Conservation (phyloP, 2,329 filamentous ascomycete genomes). For the Penicillium concentricum region DNA sequence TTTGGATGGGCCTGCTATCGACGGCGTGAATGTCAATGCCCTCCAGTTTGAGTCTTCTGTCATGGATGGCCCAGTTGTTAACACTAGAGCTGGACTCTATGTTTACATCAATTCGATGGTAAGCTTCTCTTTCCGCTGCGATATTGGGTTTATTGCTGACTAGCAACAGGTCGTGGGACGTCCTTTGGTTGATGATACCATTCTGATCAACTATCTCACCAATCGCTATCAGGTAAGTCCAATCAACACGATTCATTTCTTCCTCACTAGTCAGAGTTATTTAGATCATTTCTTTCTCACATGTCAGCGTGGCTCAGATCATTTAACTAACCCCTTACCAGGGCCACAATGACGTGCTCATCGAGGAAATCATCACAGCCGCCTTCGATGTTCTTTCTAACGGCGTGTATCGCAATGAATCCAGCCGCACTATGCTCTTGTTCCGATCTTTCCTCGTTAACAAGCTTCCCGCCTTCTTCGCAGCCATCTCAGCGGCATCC, state of each 20-base stretch:
- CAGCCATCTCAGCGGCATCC: slow-evolving; percentile 56
- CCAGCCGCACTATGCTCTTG: slow-evolving; percentile 62
- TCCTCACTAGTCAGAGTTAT: not conserved
- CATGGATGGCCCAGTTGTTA: slow-evolving; percentile 67
- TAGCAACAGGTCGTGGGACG: slow-evolving; percentile 68
- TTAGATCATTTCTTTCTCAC: not conserved
- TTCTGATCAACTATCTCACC: slow-evolving; percentile 75
- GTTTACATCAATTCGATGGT: slow-evolving; percentile 81
- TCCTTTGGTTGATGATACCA: slow-evolving; percentile 77
- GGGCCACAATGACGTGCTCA: slow-evolving; percentile 73
- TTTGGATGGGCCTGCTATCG: slow-evolving; percentile 45
- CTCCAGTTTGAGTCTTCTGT: slow-evolving; percentile 56
- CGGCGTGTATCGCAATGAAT: slow-evolving; percentile 70
- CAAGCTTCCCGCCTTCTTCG: slow-evolving; percentile 63
- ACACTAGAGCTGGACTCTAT: slow-evolving; percentile 79
- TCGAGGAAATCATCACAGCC: slow-evolving; percentile 79
- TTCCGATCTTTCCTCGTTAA: slow-evolving; percentile 85
- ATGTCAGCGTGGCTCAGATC: not conserved
- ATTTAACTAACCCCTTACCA: slow-evolving; percentile 33
- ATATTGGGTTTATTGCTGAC: slow-evolving; percentile 31
- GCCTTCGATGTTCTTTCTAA: slow-evolving; percentile 90
- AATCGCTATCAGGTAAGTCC: slow-evolving; percentile 73
- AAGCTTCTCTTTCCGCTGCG: slow-evolving; percentile 11
- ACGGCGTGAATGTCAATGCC: slow-evolving; percentile 44
- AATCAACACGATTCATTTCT: not conserved